Evolutionary conservation across 345 rosid species (phyloP).

Genomic region (Eucalyptus albens): DNA sequence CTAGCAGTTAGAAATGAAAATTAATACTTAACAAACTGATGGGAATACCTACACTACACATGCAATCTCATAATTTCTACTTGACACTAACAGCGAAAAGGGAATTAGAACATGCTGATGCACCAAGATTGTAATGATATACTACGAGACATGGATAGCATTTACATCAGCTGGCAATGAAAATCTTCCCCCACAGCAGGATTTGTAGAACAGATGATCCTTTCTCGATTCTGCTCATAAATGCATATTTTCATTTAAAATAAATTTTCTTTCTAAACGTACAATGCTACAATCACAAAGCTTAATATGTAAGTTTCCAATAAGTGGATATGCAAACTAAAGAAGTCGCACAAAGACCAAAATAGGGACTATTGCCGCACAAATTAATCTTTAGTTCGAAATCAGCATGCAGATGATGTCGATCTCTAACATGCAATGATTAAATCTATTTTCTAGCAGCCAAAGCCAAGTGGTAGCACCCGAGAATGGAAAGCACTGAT

Average conservation of each 20-base stretch:
- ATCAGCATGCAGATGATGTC: background rate
- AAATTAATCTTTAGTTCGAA: background rate
- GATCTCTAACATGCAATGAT: background rate
- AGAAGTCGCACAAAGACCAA: background rate
- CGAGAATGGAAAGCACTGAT: background rate
- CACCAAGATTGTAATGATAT: too few relatives aligned
- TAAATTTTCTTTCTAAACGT: too few relatives aligned
- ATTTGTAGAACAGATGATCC: background rate
- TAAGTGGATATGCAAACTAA: background rate
- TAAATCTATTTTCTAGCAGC: background rate
- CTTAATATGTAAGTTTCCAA: background rate
- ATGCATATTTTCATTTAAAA: too few relatives aligned
- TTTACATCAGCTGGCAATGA: background rate
- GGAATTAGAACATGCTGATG: too few relatives aligned
- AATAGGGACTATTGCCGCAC: background rate
- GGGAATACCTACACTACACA: too few relatives aligned
- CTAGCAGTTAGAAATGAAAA: too few relatives aligned
- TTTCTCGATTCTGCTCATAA: background rate
- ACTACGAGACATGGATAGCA: too few relatives aligned
- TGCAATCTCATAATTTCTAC: too few relatives aligned
- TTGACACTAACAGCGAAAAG: too few relatives aligned
- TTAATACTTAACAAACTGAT: too few relatives aligned
- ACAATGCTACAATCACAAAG: too few relatives aligned
- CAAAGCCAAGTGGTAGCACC: background rate
- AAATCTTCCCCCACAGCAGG: background rate